Base-by-base conservation (phyloP, 345 rosid genomes). In the Mangifera indica region DNA sequence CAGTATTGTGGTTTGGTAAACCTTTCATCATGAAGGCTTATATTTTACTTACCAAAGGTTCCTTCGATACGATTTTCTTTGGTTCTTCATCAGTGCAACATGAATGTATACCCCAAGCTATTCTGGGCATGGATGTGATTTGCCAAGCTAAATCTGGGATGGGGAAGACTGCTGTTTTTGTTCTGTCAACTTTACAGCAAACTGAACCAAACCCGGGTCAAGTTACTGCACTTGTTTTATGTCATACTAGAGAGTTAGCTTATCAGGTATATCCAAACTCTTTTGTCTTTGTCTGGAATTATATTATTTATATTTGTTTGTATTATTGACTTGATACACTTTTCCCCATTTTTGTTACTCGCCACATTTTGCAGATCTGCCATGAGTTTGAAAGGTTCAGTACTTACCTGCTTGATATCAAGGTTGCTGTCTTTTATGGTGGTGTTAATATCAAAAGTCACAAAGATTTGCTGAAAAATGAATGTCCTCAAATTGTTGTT, bases 141-240 rank as follows among this genome's bases (percentile, higher is more conserved):
- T 95, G 98, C 78, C 99, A 95, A 93, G 99, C 99, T 13, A 95
- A 95, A 77, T 95, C 98, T 63, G 99, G 99, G 49, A 95, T 95
- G 99, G 99, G 99, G 7, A 93, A 95, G 85, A 95, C 98, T 53
- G 99, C 98, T 48, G 98, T 93, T 53, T 95, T 95, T 82, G 96
- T 95, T 51, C 82, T 95, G 5, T 95, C 99, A 5, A 76, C 93
- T 46, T 84, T 93, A 18, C 99, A 95, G 78, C 99, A 95, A 74
- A 95, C 93, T 40, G 99, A 95, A 49, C 97, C 97, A 0, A 81
- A 87, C 69, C 81, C 93, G 20, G 99, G 98, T 24, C 98, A 95
- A 86, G 99, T 93, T 73, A 79, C 88, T 78, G 97, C 99, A 12
- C 96, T 95, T 73, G 85, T 95, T 73, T 77, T 95, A 42, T 95